phyloP scores from a whole-genome alignment of 2,329 filamentous ascomycete genomes.

The Aspergillus pseudonomiae region DNA sequence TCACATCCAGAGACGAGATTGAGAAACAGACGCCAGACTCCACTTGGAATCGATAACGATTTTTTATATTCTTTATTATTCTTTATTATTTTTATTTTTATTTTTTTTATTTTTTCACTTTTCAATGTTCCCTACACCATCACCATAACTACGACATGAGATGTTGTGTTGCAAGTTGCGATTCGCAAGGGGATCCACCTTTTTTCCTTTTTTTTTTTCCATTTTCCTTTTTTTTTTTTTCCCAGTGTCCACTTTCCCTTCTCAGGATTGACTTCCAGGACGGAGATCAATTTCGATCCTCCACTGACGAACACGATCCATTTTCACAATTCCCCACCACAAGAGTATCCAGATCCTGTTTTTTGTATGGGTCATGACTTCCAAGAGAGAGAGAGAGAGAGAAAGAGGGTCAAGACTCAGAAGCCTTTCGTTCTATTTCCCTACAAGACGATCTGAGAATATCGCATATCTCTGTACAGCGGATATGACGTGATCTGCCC shows the following conservation, averaged over 20 bases:
- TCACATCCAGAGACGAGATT: background rate
- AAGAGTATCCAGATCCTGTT: background rate
- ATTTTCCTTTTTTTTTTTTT: too few species aligned
- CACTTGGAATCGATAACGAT: background rate
- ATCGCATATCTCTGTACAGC: background rate
- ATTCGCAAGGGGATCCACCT: background rate
- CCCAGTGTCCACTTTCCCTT: background rate
- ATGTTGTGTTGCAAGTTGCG: background rate
- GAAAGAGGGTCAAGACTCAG: background rate
- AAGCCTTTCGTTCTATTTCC: background rate
- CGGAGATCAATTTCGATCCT: conserved; percentile 6
- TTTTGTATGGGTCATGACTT: background rate
- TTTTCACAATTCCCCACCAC: background rate
- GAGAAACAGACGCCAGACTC: background rate
- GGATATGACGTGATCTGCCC: conserved; percentile 2
- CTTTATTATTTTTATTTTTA: too few species aligned
- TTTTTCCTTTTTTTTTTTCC: background rate
- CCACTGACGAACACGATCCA: conserved; percentile 5
- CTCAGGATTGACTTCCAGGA: conserved; percentile 6
- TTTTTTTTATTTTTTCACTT: background rate
- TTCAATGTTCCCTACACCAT: background rate
- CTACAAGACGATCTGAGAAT: too few species aligned
- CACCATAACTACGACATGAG: background rate
- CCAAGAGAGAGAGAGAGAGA: background rate
- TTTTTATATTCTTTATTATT: too few species aligned